Evolutionary conservation across 768 basidiomycete species (phyloP).

Genomic region (Roridomyces roridus): DNA sequence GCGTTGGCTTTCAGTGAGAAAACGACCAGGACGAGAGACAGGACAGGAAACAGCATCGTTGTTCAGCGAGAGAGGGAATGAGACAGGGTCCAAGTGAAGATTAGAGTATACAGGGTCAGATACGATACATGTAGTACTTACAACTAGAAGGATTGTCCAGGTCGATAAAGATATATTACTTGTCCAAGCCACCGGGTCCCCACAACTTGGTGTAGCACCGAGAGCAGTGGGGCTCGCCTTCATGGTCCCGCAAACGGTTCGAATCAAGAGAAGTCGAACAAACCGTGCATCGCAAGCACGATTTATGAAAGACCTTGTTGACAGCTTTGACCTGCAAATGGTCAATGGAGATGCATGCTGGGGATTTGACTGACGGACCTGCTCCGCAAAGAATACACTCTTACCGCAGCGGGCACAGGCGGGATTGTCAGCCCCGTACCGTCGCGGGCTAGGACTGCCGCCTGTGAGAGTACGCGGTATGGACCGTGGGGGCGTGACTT

Average conservation of each 20-base stretch:
- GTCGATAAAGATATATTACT: conserved; percentile 3
- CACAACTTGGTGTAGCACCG: conserved; percentile 71
- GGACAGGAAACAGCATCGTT: no score
- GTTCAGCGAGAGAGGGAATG: no score
- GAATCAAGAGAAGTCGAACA: conserved; percentile 77
- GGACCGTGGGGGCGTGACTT: conserved; percentile 11
- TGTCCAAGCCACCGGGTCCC: conserved; percentile 33
- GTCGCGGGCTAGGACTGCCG: conserved; percentile 45
- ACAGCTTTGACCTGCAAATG: conserved; percentile 78
- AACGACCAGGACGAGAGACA: no score
- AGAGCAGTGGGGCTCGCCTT: conserved; percentile 72
- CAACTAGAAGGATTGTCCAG: no score
- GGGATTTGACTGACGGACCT: conserved; percentile 45
- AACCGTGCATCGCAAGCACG: conserved; percentile 77
- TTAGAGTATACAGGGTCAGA: no score
- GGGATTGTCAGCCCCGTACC: conserved; percentile 66
- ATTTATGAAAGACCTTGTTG: conserved; percentile 81
- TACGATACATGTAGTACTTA: no score
- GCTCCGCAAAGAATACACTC: conserved; percentile 88
- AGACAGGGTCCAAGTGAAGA: no score
- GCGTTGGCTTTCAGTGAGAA: no score
- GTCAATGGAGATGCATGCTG: no score
- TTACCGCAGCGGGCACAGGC: conserved; percentile 72
- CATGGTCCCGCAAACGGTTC: conserved; percentile 74
- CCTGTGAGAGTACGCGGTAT: conserved; percentile 42